Conservation (phyloP, 192 early-diverging fungal genomes). For the Helicostylum pulchrum region DNA sequence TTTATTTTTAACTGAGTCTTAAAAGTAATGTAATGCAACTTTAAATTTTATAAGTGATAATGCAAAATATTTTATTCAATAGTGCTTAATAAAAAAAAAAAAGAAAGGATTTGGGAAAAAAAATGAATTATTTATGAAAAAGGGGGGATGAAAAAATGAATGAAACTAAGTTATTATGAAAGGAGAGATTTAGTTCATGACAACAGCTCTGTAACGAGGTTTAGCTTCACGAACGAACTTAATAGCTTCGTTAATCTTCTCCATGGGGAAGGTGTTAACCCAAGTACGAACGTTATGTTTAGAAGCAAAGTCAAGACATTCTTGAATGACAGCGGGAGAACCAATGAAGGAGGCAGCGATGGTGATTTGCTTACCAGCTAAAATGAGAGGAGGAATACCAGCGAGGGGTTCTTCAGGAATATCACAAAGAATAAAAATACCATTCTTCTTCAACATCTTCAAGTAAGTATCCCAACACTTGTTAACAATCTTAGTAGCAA, state of each 20-base stretch:
- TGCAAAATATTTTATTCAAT: no score
- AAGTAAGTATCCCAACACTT: slow-evolving; percentile 19
- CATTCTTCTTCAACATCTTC: slow-evolving; percentile 29
- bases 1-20: no score
- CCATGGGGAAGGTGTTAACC: slow-evolving; percentile 66
- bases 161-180: background rate
- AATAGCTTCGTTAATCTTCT: slow-evolving; percentile 59
- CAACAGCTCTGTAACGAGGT: slow-evolving; percentile 69
- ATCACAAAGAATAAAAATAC: slow-evolving; percentile 59
- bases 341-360: slow-evolving; percentile 70
- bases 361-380: slow-evolving; percentile 49
- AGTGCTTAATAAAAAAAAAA: no score
- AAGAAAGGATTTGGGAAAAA: no score
- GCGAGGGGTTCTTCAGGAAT: slow-evolving; percentile 55
- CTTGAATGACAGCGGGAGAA: slow-evolving; percentile 45
- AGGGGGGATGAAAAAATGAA: background rate
- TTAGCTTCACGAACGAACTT: slow-evolving; percentile 56
- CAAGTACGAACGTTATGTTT: slow-evolving; percentile 58
- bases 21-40: no score
- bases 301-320: slow-evolving; percentile 66
- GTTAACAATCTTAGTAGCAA: slow-evolving; percentile 11
- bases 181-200: slow-evolving; percentile 51
- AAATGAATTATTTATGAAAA: no score
- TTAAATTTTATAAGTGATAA: no score
- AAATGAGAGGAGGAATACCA: slow-evolving; percentile 33